Conservation (phyloP, 768 basidiomycete species). For the Podaxis mareebaensis region DNA sequence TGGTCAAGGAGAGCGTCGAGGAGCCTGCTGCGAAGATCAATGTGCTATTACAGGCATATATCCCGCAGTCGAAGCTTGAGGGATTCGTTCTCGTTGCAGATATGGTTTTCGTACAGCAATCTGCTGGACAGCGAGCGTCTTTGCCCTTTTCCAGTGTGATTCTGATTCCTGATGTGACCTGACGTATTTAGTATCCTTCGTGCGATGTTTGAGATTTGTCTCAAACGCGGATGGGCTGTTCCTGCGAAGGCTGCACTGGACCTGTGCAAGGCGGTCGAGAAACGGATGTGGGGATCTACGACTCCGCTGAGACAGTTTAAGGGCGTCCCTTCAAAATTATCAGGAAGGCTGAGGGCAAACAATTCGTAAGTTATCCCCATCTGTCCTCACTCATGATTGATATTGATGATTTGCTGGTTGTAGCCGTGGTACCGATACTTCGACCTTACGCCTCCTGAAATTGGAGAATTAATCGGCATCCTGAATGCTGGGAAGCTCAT, state of each 20-base stretch:
- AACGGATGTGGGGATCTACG: constrained; percentile 94
- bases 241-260: constrained; percentile 90
- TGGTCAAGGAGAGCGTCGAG: constrained; percentile 75
- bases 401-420: too few species aligned
- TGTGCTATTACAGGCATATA: constrained; percentile 85
- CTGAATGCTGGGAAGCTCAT: constrained; percentile 97
- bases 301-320: too few species aligned
- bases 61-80: constrained; percentile 91
- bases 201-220: constrained; percentile 81
- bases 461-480: too few species aligned
- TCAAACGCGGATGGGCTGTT: constrained; percentile 70
- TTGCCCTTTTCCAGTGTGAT: too few species aligned
- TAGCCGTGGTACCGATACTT: too few species aligned
- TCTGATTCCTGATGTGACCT: too few species aligned
- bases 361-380: too few species aligned
- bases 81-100: constrained; percentile 80
- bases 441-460: too few species aligned
- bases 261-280: constrained; percentile 96
- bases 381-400: too few species aligned
- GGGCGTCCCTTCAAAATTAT: too few species aligned
- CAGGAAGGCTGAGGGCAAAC: too few species aligned
- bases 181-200: constrained; percentile 68
- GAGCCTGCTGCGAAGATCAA: too few species aligned
- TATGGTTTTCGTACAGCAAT: constrained; percentile 97
- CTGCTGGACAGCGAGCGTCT: constrained; percentile 75